Base-by-base conservation (phyloP, 768 basidiomycete species). In the Gelatoporia subvermispora region DNA sequence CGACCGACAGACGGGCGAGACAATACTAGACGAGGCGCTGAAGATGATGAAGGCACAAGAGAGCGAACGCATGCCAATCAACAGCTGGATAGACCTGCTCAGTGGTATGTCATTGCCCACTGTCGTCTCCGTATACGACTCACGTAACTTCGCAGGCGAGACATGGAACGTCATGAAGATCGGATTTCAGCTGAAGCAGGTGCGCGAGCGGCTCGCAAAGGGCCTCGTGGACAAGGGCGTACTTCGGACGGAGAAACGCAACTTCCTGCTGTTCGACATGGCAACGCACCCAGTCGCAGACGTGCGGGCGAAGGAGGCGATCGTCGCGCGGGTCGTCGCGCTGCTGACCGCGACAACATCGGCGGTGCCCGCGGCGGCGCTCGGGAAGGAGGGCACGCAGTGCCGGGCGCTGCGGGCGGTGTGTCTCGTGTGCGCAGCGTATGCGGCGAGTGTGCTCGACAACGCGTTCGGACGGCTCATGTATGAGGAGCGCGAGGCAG, bases 141-240 rank as follows among this genome's bases (percentile, higher is more conserved):
- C 11, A 25, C 31, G 23, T 22, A 50, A 25, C 34, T 41, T 22
- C 16, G 7, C 62, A 97, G 94, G 95, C 47, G 95, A 99, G 72
- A 98, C 95, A 41, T 99, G 95, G 95, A 99, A 98, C 68, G 93
- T 99, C 8, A 93, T 97, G 86, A 98, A 98, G 71, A 98, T 99
- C 47, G 94, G 94, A 20, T 99, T 92, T 69, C 95, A 99, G 68
- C 84, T 99, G 41, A 97, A 97, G 68, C 95, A 97, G 70, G 95
- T 98, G 35, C 86, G 95, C 40, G 95, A 99, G 70, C 88, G 95
- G 16, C 84, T 99, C 35, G 93, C 94, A 13, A 99, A 99, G 65
- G 79, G 95, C 2, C 81, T 99, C 35, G 95, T 97, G 44, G 95
- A 99, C 75, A 99, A 99, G 69, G 96, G 95, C 59, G 84, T 99